phyloP scores from a whole-genome alignment of 2,329 filamentous ascomycete species.

The Aspergillus clavatus region DNA sequence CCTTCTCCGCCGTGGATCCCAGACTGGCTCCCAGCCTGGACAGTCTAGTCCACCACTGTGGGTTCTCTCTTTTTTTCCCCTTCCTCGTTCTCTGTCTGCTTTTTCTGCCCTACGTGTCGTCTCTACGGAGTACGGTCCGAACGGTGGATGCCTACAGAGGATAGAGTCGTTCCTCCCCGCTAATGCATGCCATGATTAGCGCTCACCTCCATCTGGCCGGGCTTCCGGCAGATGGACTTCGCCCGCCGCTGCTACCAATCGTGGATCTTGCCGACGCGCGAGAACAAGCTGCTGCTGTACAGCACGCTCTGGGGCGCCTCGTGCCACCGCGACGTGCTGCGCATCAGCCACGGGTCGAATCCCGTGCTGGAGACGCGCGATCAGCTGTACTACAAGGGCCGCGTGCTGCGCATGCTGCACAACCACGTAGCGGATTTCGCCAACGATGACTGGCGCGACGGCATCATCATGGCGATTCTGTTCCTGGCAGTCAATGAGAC shows the following conservation, averaged over 20 bases:
- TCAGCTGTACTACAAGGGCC: constrained; percentile 6
- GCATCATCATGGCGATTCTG: constrained; percentile 6
- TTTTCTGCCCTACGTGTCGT: not conserved
- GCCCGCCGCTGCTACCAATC: constrained; percentile 1
- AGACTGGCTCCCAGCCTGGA: not conserved
- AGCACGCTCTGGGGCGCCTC: constrained; percentile 4
- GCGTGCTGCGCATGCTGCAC: constrained; percentile 1
- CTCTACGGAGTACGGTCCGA: no score
- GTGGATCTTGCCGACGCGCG: constrained; percentile 1
- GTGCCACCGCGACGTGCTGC: constrained; percentile 9
- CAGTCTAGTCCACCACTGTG: not conserved
- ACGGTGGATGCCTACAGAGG: no score
- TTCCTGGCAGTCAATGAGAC: constrained; percentile 6
- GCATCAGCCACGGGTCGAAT: constrained; percentile 1
- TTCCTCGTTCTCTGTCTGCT: not conserved
- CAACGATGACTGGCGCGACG: not conserved
- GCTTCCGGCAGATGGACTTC: not conserved
- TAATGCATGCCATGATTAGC: not conserved
- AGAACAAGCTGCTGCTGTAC: constrained; percentile 2
- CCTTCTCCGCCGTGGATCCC: constrained; percentile 2
- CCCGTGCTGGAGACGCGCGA: constrained; percentile 2
- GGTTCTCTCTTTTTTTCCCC: not conserved
- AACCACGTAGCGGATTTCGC: constrained; percentile 1
- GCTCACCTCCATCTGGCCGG: constrained; percentile 1
- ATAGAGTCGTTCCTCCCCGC: no score